These are phyloP conservation scores for Plicaturopsis crispa DNA, from an alignment of 768 basidiomycete species.

Conservation along the genomic window DNA sequence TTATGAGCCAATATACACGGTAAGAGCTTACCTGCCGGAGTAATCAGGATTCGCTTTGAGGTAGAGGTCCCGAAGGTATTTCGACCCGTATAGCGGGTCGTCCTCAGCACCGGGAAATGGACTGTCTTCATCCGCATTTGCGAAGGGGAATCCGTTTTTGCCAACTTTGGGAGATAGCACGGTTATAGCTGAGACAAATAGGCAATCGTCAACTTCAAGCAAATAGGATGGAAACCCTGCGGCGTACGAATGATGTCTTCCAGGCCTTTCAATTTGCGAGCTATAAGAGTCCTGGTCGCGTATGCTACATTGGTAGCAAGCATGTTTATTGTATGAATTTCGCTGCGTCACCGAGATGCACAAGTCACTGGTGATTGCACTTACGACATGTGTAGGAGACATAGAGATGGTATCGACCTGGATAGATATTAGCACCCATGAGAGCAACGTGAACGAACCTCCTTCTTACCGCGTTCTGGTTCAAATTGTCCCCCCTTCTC, in stretches of 20 bases:
- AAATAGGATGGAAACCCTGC: background rate
- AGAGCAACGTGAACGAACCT: background rate
- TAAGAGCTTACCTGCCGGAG: conserved; percentile 44
- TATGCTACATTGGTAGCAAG: conserved; percentile 53
- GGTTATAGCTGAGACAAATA: conserved; percentile 60
- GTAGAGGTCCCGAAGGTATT: conserved; percentile 84
- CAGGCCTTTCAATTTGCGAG: conserved; percentile 87
- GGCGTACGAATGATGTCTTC: conserved; percentile 67
- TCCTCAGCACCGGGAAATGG: conserved; percentile 69
- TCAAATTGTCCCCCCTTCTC: conserved; percentile 51
- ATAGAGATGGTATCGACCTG: conserved; percentile 88
- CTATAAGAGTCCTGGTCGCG: conserved; percentile 88
- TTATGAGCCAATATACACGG: background rate
- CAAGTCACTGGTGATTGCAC: conserved; percentile 14
- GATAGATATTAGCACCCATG: background rate
- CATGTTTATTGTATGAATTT: conserved; percentile 1
- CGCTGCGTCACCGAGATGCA: background rate
- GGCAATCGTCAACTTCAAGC: conserved; percentile 1
- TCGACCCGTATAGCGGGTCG: conserved; percentile 64
- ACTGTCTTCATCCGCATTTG: conserved; percentile 47
- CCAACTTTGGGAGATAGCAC: conserved; percentile 87
- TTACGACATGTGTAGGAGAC: conserved; percentile 82
- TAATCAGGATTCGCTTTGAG: conserved; percentile 68
- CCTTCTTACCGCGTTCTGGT: conserved; percentile 65
- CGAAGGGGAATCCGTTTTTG: conserved; percentile 81